Evolutionary conservation across 495 filamentous ascomycete genomes (phyloP).

Genomic region (Xylaria grammica): DNA sequence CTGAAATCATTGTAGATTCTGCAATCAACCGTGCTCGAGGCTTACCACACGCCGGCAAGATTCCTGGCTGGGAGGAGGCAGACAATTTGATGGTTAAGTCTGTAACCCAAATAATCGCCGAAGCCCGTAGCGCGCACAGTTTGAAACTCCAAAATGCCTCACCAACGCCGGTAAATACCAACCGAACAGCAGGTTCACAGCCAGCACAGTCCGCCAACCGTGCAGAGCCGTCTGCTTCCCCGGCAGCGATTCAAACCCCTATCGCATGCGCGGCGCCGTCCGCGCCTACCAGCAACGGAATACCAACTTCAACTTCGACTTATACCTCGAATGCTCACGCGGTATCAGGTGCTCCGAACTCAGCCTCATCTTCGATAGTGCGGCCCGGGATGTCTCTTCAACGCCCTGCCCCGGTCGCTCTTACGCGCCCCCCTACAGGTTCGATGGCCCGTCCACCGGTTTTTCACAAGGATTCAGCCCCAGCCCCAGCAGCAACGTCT

Average conservation of each 20-base stretch:
- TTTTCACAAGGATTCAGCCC: constrained; percentile 27
- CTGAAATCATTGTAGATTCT: constrained; percentile 36
- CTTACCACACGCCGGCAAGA: constrained; percentile 29
- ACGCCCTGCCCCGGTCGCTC: constrained; percentile 35
- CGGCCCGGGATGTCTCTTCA: constrained; percentile 36
- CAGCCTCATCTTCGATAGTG: constrained; percentile 21
- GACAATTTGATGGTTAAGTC: constrained; percentile 39
- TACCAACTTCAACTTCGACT: constrained; percentile 10
- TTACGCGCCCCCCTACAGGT: constrained; percentile 32
- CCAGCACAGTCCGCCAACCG: constrained; percentile 22
- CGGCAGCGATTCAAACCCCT: constrained; percentile 26
- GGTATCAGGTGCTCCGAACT: constrained; percentile 3
- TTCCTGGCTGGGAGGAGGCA: constrained; percentile 40
- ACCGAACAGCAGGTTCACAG: constrained; percentile 21
- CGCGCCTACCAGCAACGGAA: constrained; percentile 18
- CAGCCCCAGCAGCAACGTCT: constrained; percentile 3
- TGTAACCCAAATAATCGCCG: constrained; percentile 38
- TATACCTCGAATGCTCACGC: constrained; percentile 16
- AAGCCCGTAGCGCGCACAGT: constrained; percentile 33
- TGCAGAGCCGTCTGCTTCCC: constrained; percentile 30
- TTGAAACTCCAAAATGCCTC: constrained; percentile 22
- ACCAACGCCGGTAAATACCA: constrained; percentile 15
- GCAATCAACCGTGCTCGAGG: constrained; percentile 40
- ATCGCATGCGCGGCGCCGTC: constrained; percentile 15
- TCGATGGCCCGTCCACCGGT: constrained; percentile 32